Evolutionary conservation across 805 yeast genomes (phyloP).

Genomic region (Wickerhamiella nectarea): DNA sequence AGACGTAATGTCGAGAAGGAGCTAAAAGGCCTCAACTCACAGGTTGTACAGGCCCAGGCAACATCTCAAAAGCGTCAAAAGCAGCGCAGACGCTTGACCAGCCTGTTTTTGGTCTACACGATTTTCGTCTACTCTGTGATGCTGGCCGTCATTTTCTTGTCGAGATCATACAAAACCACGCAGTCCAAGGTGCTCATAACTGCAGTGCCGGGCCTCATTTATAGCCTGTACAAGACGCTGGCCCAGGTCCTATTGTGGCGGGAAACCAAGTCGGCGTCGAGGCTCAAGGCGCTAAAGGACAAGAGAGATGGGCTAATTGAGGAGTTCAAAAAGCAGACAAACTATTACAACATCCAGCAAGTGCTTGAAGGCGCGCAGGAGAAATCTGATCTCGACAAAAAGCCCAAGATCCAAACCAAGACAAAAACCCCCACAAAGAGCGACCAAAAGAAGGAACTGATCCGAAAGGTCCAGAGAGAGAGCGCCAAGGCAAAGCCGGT

Average conservation of each 20-base stretch:
- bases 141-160: conserved; percentile 13
- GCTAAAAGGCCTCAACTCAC: conserved; percentile 22
- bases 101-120: conserved; percentile 24
- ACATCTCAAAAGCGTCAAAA: conserved; percentile 14
- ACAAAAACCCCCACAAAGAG: not conserved
- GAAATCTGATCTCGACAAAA: too few species aligned
- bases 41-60: conserved; percentile 15
- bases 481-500: not conserved
- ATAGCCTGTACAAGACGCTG: conserved; percentile 12
- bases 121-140: conserved; percentile 20
- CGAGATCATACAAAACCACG: not conserved
- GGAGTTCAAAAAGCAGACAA: conserved; percentile 56
- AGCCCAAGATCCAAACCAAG: not conserved
- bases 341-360: conserved; percentile 63
- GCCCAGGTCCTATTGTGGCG: conserved; percentile 17
- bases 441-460: not conserved
- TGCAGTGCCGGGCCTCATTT: conserved; percentile 15
- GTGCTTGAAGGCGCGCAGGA: conserved; percentile 54
- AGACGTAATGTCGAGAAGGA: conserved; percentile 24
- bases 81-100: conserved; percentile 21
- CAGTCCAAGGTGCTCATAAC: not conserved
- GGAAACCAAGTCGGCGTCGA: conserved; percentile 17
- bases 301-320: conserved; percentile 44
- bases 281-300: conserved; percentile 28
- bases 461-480: not conserved